These are phyloP conservation scores for Globisporangium rhizosaccharum DNA, from an alignment of 352 stramenopile species.

Conservation along the genomic window DNA sequence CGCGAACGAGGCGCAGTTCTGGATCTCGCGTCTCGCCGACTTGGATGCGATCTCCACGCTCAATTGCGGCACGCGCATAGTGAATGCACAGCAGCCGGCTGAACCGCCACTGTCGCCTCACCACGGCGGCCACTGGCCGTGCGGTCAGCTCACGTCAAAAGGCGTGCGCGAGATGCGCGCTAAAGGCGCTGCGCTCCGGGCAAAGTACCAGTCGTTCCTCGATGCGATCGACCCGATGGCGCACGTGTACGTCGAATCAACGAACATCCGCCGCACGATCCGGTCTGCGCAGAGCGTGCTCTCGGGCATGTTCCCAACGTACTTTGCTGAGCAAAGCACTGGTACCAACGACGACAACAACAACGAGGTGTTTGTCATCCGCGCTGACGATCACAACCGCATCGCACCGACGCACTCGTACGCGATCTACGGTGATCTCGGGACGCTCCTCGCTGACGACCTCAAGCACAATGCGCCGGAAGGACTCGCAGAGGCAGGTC, in stretches of 20 bases:
- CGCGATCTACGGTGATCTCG: slow-evolving; percentile 51
- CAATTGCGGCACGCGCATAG: slow-evolving; percentile 39
- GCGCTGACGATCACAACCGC: slow-evolving; percentile 42
- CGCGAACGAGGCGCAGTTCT: slow-evolving; percentile 47
- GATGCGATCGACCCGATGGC: slow-evolving; percentile 19
- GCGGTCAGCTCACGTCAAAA: slow-evolving; percentile 64
- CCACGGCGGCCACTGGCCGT: slow-evolving; percentile 64
- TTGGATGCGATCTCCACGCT: slow-evolving; percentile 38
- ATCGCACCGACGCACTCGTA: slow-evolving; percentile 62
- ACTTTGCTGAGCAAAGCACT: slow-evolving; percentile 20
- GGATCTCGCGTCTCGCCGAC: slow-evolving; percentile 44
- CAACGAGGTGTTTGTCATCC: slow-evolving; percentile 25
- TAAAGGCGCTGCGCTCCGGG: slow-evolving; percentile 40
- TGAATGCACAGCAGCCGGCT: slow-evolving; percentile 15
- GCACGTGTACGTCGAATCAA: slow-evolving; percentile 69
- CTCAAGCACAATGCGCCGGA: slow-evolving; percentile 38
- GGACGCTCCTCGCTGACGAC: slow-evolving; percentile 43
- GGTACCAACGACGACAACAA: slow-evolving; percentile 10
- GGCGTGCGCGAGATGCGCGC: slow-evolving; percentile 57
- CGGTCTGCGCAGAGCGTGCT: slow-evolving; percentile 66
- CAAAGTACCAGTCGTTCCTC: slow-evolving; percentile 38
- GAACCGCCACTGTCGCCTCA: slow-evolving; percentile 29
- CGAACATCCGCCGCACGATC: slow-evolving; percentile 73
- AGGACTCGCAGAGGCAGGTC: slow-evolving; percentile 27
- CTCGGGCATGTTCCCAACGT: slow-evolving; percentile 54